Conservation (phyloP, 2,329 filamentous ascomycete species). For the Passalora sequoiae region DNA sequence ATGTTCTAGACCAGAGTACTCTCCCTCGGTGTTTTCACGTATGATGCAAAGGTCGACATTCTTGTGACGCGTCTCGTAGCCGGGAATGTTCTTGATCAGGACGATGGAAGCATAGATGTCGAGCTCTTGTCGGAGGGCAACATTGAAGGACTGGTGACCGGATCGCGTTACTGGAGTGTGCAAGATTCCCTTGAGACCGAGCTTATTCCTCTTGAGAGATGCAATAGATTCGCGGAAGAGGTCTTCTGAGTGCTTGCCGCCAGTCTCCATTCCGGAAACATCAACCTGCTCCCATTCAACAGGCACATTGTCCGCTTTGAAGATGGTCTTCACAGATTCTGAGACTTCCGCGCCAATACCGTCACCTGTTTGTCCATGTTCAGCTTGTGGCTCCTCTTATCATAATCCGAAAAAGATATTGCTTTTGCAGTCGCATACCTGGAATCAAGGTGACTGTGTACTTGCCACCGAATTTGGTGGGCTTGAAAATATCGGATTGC, state of each 20-base stretch:
- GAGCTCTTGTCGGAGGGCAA: conserved; percentile 96
- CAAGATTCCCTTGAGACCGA: conserved; percentile 96
- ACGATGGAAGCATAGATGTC: conserved; percentile 99
- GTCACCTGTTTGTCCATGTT: conserved; percentile 53
- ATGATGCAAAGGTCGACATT: conserved; percentile 98
- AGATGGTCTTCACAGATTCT: conserved; percentile 97
- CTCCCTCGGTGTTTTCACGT: conserved; percentile 99
- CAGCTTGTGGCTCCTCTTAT: conserved; percentile 20
- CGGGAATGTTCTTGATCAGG: conserved; percentile 99
- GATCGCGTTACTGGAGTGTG: conserved; percentile 96
- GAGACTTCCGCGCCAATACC: conserved; percentile 97
- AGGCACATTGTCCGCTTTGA: conserved; percentile 98
- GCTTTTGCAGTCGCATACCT: conserved; percentile 50
- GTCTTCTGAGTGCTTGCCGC: conserved; percentile 82
- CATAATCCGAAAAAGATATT: conserved; percentile 16
- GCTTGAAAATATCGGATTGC: conserved; percentile 96
- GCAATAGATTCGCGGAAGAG: conserved; percentile 93
- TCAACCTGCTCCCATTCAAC: conserved; percentile 99
- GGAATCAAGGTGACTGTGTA: conserved; percentile 98
- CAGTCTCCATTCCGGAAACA: conserved; percentile 82
- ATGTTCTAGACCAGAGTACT: conserved; percentile 98
- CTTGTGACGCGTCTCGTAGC: conserved; percentile 95
- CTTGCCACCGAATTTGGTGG: conserved; percentile 97
- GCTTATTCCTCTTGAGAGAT: conserved; percentile 96
- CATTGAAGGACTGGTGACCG: conserved; percentile 99